These are phyloP conservation scores for Prunus mume DNA, from an alignment of 306 rosid species.

Conservation along the genomic window DNA sequence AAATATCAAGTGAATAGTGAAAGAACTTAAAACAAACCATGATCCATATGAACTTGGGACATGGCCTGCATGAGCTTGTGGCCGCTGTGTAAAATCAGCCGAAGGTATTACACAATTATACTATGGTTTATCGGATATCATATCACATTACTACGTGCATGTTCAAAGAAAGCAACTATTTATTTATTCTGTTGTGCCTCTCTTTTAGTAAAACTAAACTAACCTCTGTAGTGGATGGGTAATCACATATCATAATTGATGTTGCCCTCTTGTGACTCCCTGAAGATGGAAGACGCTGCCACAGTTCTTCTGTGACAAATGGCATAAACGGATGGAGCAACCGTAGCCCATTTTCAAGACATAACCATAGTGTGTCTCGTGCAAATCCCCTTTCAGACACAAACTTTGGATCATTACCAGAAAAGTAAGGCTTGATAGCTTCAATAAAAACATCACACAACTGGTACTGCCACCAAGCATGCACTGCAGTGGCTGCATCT, in stretches of 20 bases:
- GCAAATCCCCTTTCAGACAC: constrained; percentile 61
- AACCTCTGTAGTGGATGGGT: constrained; percentile 76
- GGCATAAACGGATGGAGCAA: constrained; percentile 99
- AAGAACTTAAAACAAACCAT: too few relatives aligned
- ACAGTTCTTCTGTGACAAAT: constrained; percentile 89
- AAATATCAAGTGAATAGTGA: constrained; percentile 28
- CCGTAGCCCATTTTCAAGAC: constrained; percentile 90
- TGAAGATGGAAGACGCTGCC: constrained; percentile 96
- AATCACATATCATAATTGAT: constrained; percentile 77
- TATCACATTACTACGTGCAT: constrained; percentile 48
- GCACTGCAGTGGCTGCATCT: constrained; percentile 77
- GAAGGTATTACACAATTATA: background rate
- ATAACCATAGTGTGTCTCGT: constrained; percentile 82
- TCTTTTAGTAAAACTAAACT: constrained; percentile 22
- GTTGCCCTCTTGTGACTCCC: constrained; percentile 45
- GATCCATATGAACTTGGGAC: too few relatives aligned
- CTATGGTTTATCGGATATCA: constrained; percentile 83
- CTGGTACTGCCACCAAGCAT: constrained; percentile 95
- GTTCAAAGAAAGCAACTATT: too few relatives aligned
- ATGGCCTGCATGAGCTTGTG: too few relatives aligned
- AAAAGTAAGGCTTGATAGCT: constrained; percentile 82
- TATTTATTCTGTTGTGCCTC: too few relatives aligned
- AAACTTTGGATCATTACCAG: constrained; percentile 53
- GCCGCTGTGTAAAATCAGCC: constrained; percentile 11
- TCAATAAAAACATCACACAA: constrained; percentile 96